These are phyloP conservation scores for Backusella liffmaniae DNA, from an alignment of 192 early-diverging fungal species.

Conservation along the genomic window DNA sequence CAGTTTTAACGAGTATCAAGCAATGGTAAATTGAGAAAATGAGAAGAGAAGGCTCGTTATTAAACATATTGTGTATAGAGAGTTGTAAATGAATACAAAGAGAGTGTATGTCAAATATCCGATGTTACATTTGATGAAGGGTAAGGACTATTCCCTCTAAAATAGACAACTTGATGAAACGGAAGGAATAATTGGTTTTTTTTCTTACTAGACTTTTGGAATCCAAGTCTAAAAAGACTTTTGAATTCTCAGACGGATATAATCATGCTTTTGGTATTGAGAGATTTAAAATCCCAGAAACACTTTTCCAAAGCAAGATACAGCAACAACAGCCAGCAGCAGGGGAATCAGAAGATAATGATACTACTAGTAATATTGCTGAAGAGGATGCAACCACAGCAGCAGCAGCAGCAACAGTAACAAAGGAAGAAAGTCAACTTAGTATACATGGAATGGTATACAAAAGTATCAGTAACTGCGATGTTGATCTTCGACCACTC, in stretches of 20 bases:
- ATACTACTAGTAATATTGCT: neutral
- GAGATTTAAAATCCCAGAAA: constrained; percentile 83
- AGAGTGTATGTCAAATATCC: constrained; percentile 85
- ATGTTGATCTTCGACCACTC: constrained; percentile 83
- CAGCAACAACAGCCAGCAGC: neutral
- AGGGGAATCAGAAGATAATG: neutral
- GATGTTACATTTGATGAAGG: constrained; percentile 67
- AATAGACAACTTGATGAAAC: neutral
- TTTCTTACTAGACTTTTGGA: constrained; percentile 39
- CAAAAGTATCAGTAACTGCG: constrained; percentile 73
- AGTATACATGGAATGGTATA: constrained; percentile 75
- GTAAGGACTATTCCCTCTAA: constrained; percentile 38
- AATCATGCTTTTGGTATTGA: constrained; percentile 78
- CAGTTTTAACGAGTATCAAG: constrained; percentile 74
- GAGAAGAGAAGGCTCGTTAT: neutral
- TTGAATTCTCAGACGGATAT: constrained; percentile 95
- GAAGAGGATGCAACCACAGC: neutral
- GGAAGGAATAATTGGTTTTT: too few species aligned
- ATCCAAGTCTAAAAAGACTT: constrained; percentile 75
- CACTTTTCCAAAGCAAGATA: constrained; percentile 76
- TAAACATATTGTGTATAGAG: constrained; percentile 40
- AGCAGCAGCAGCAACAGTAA: constrained; percentile 1
- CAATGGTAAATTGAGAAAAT: constrained; percentile 47
- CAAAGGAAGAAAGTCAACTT: constrained; percentile 33
- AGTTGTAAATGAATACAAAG: constrained; percentile 91